Evolutionary conservation across 2,329 filamentous ascomycete genomes (phyloP), one percentile per base, ranked within the genome.

Genomic region (Colletotrichum falcatum): DNA sequence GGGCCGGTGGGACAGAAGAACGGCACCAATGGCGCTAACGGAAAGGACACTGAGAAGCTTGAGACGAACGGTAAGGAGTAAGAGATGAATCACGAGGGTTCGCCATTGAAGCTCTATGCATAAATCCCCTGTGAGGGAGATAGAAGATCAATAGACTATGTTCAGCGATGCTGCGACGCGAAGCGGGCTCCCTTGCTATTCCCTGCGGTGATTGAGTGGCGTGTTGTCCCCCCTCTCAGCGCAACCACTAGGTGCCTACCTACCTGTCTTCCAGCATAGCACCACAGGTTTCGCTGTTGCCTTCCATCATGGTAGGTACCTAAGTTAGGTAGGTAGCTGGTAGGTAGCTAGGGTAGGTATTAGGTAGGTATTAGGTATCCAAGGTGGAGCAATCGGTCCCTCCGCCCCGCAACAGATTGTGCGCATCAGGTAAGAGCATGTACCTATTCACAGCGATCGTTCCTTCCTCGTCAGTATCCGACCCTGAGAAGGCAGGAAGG

Each of bases 1-100:
- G 65, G 59, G 12, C 54, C 64, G 1, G 51, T 71, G 0, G 64
- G 37, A 12, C 58, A 60, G 56, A 35, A 63, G 64, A 71, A 68
- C 39, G 68, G 59, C 28, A 46, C 26, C 26, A 33, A 62, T 20
- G 48, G 53, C n/a, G 26, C 37, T 23, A 30, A 62, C 18, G 48
- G 51, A 26, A 42, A 63, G 33, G 26, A 30, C 46, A 1, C 48
- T 1, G 56, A 66, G 65, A 60, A 42, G 30, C 9, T 9, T 28
- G 48, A 51, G 16, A 33, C 49, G 51, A 9, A 56, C 14, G 65
- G 65, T 42, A 65, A 71, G 65, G 59, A 39, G 23, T 66, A 3
- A 59, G 23, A 33, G 35, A 20, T 23, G 33, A 37, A 18, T 28
- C 20, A 28, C 8, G 23, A 61, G n/a, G n/a, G 8, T 61, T 30